Base-by-base conservation (phyloP, 176 grass and related monocot species). In the Oryza officinalis region DNA sequence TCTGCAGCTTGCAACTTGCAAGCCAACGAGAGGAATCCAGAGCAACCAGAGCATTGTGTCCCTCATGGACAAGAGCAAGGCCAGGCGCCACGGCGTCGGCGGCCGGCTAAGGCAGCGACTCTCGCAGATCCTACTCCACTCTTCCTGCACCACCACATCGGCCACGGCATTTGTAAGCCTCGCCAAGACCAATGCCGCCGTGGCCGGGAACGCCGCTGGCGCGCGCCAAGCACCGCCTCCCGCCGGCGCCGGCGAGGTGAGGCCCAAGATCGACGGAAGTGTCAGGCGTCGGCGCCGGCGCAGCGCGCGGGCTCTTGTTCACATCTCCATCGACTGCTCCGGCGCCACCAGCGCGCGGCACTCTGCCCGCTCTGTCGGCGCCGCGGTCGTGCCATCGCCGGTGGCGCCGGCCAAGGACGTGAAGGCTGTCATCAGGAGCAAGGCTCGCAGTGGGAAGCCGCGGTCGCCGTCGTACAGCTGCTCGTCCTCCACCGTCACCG, bases 251-350 rank as follows among this genome's bases (percentile, higher is more conserved):
- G 4, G 5, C 85, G 38, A 75, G 23, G 65, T 20, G 25, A 79
- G 15, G 43, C 8, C 83, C 20, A 78, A 83, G 83, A 80, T 50
- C 14, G 26, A 75, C 3, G 25, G 23, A 0, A 31, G 18, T 0
- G 10, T 20, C 45, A 10, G 13, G 0, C 76, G 14, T 0, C 79
- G 32, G 17, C 85, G 54, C 4, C 35, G 75, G 26, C 40, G 14
- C 37, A 74, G 83, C n/a, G 11, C 61, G 13, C 27, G 60, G 61
- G 75, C 90, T 9, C 67, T 87, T 12, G 85, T 96, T 13, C 93
- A 91, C n/a, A 72, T 93, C 25, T 89, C 88, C 65, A 81, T 92
- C 28, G 85, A 95, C 22, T 95, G 83, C 69, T 84, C 82, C 4
- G 12, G 81, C 31, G 32, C 26, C 44, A 54, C 27, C 65, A 37